Percentiles rank a stretch among this genome's conserved stretches.
Evolutionary conservation across 2,329 filamentous ascomycete genomes (phyloP).

Genomic region (Zymoseptoria pseudotritici): DNA sequence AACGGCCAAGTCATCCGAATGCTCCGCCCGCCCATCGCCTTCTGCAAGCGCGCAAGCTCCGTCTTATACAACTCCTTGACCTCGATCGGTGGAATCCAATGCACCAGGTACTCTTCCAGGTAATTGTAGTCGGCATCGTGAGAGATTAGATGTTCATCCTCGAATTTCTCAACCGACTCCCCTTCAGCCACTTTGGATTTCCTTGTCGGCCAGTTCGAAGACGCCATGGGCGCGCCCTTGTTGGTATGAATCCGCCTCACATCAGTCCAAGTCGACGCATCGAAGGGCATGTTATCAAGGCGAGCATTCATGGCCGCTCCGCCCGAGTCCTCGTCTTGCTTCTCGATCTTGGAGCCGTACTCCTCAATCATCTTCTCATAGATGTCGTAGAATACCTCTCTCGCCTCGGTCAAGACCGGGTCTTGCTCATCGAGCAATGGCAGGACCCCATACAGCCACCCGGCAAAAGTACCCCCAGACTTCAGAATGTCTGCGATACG

Average conservation of each 20-base stretch:
- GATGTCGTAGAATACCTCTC: conserved; percentile 3
- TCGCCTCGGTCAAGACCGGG: neutral
- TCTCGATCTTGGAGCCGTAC: conserved; percentile 1
- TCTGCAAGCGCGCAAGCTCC: conserved; percentile 3
- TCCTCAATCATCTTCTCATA: conserved; percentile 3
- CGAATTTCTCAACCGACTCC: conserved; percentile 1
- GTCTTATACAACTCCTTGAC: neutral
- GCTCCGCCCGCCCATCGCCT: conserved; percentile 2
- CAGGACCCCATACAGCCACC: conserved; percentile 3
- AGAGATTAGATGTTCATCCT: neutral
- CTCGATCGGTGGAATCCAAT: conserved; percentile 4
- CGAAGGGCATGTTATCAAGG: conserved; percentile 4
- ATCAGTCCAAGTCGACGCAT: neutral
- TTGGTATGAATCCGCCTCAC: conserved; percentile 2
- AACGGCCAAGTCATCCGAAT: conserved; percentile 3
- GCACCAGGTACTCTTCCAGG: conserved; percentile 3
- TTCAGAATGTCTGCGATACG: neutral
- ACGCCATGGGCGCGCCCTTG: neutral
- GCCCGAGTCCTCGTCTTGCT: neutral
- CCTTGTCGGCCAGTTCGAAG: neutral
- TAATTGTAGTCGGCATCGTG: conserved; percentile 3
- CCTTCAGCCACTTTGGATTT: neutral
- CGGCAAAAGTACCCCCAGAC: conserved; percentile 3
- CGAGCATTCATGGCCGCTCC: conserved; percentile 4
- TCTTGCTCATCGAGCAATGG: neutral